Conservation (phyloP, 148 eudicot species). For the Arctostaphylos glauca region DNA sequence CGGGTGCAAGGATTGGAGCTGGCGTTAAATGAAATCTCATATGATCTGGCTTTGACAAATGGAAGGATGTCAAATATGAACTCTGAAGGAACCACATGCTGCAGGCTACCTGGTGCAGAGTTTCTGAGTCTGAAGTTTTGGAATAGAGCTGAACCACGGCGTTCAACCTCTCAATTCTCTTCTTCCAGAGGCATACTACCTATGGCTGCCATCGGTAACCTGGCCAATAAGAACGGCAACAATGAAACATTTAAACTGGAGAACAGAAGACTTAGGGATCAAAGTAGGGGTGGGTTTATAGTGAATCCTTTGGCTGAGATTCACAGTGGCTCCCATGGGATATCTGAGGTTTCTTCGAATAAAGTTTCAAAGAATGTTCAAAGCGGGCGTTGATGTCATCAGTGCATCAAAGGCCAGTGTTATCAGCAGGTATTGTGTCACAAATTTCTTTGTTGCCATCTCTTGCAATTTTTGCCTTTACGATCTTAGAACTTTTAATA, state of each 20-base stretch:
- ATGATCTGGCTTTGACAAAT: constrained; percentile 73
- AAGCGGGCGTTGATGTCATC: constrained; percentile 7
- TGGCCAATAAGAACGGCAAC: constrained; percentile 25
- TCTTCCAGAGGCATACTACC: constrained; percentile 33
- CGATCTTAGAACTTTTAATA: too few species aligned
- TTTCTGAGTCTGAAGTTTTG: constrained; percentile 77
- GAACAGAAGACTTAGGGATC: constrained; percentile 44
- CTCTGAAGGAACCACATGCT: constrained; percentile 56
- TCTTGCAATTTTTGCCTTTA: too few species aligned
- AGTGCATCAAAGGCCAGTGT: background rate
- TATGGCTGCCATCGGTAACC: constrained; percentile 22
- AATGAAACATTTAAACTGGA: constrained; percentile 31
- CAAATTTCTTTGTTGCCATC: too few species aligned
- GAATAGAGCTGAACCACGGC: constrained; percentile 54
- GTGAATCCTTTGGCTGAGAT: constrained; percentile 84
- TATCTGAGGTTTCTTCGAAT: constrained; percentile 33
- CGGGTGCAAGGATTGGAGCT: constrained; percentile 90
- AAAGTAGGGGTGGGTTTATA: constrained; percentile 53
- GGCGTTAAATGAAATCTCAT: constrained; percentile 84
- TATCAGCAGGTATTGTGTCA: background rate
- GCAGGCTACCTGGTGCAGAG: constrained; percentile 73
- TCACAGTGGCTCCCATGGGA: constrained; percentile 31
- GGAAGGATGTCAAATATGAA: constrained; percentile 58
- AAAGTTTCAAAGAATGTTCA: constrained; percentile 10
- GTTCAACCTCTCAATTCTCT: constrained; percentile 42